Base-by-base conservation (phyloP, 306 rosid genomes). In the Sesbania bispinosa region DNA sequence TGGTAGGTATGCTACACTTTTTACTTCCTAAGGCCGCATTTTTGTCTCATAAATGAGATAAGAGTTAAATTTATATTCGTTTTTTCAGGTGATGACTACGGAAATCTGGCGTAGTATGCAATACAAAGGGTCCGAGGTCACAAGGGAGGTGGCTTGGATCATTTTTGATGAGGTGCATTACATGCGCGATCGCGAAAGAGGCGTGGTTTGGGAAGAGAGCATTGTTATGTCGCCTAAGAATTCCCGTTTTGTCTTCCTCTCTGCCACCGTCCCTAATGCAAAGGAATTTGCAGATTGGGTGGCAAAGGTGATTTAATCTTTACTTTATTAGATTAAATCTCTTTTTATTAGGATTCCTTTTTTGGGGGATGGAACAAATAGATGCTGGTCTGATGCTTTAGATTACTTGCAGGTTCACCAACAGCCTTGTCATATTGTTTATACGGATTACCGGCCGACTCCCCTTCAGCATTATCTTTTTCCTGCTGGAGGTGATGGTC, bases 121-220 rank as follows among this genome's bases (percentile, higher is more conserved):
- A 82, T 94, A 94, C 86, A 94, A 83, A 80, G 99, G 99, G 45
- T 94, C 97, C 2, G 97, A 91, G 87, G 47, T 94, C 21, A 90
- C 90, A 0, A 84, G 91, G 69, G 98, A 90, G 84, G 97, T 94
- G 30, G 97, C 97, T 16, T 94, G 99, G 99, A 73, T 94, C 5
- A 86, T 94, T 63, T 94, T 94, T 59, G 99, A 94, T 51, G 99
- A 94, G 80, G 96, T 94, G 46, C 99, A 94, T 82, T 94, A 94
- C 82, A 94, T 91, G 99, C 91, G 97, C 14, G 97, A 94, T 77
- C 85, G 90, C 0, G 99, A 94, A 74, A 85, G 99, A 61, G 99
- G 99, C 7, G 99, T 94, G 8, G 99, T 94, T 7, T 94, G 99
- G 97, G 99, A 94, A 70, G 99, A 94, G 79, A 90, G 99, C 86